Evolutionary conservation across 768 basidiomycete genomes (phyloP), one percentile per base, ranked within the genome.

Genomic region (Stropharia rugosoannulata): DNA sequence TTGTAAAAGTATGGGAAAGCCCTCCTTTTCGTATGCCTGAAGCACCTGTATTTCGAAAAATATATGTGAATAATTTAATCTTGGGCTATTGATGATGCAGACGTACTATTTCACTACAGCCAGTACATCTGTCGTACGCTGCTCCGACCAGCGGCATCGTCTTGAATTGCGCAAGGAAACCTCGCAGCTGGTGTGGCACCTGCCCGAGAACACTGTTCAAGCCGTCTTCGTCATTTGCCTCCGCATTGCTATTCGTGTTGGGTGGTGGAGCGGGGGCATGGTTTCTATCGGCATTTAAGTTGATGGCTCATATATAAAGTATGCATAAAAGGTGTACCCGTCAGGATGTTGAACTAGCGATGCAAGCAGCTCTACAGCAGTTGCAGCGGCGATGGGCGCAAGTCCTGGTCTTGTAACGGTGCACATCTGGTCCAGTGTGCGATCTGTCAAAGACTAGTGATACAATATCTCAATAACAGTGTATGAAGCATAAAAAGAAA

Each of bases 401-500:
- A 98, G 79, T 0, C 96, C 96, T 0, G 97, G 97, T 18, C 97
- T 78, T 0, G 96, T 98, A 29, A 99, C 97, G 0, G 97, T 98
- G 68, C 97, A 99, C 96, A 98, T 98, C 69, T 98, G 96, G 69
- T 98, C 97, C 12, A 98, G 81, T 3, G 95, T 96, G 40, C 95
- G 82, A 68, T 98, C 96, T 0, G 90, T 89, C 81, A 80, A 68
- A 9, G 76, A 78, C 77, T 76, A 51, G 4, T 49, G 42, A 16
- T 1, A 32, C 8, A 52, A 52, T 27, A 48, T 5, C 48, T 37
- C 66, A 44, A 27, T 59, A 64, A 60, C 62, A 41, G 1, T 16
- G 22, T 10, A 18, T 37, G 18, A n/a, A 53, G 38, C 15, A 40
- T 49, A 12, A 29, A 25, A 51, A 55, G 44, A 45, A 38, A 41